Base-by-base conservation (phyloP, 1,139 yeast genomes). In the Williopsis jadinii region DNA sequence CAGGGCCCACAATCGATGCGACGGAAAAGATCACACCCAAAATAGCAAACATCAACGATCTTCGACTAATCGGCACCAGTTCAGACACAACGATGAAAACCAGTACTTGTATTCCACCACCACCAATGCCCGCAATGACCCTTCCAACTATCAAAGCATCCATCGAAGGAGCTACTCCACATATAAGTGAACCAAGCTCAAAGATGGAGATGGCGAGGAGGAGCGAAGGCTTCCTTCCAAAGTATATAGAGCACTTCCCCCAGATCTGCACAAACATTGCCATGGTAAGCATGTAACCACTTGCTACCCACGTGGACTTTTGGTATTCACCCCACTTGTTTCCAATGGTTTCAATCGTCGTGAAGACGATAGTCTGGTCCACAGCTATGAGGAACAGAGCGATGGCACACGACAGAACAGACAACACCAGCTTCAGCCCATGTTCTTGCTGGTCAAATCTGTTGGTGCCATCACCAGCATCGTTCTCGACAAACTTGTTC, bases 81-180 rank as follows among this genome's bases (percentile, higher is more conserved):
- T 82, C 86, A 5, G 83, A 71, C 30, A 77, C 64, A 38, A 82
- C 74, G 32, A 80, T 73, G 44, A 71, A 67, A 10, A 73, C 75
- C 66, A 80, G 64, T 3, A 80, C 68, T 48, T 75, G 77, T 34
- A 80, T 70, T 8, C 85, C 85, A 34, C 86, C 84, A 5, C 82
- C 88, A 12, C 90, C 92, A 39, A 78, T 53, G 41, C 92, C 92
- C 37, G 80, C 79, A 30, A 83, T 62, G 3, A 78, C 80, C 51
- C 92, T 68, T 1, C 87, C 88, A 1, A 78, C 85, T 45, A 83
- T 78, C 38, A 83, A 61, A 70, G 75, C 71, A 48, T 70, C 64
- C 80, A 81, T 78, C 31, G 67, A 67, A 14, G 57, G 64, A 0
- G 87, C 66, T 6, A 80, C 58, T 0, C 79, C 88, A 30, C 77